A percentile compares a stretch with the other conserved stretches of the same genome.
Evolutionary conservation across 1,139 yeast species (phyloP).

Genomic region (Zygosaccharomyces sapae): DNA sequence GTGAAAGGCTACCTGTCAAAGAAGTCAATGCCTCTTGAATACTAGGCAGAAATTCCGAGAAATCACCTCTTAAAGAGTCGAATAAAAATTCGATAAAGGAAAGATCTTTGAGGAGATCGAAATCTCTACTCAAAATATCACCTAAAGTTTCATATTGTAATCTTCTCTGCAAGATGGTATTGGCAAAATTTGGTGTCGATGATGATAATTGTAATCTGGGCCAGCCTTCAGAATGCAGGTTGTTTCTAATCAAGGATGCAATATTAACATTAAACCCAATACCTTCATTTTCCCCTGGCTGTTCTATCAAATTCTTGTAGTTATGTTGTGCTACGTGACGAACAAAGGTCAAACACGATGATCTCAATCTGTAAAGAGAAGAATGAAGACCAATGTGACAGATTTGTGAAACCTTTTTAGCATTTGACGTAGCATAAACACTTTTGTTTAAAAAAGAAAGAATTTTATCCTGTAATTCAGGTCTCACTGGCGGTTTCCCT

Average conservation of each 20-base stretch:
- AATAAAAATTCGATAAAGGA: conserved; percentile 62
- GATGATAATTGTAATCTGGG: conserved; percentile 43
- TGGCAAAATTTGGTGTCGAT: conserved; percentile 32
- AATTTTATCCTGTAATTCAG: conserved; percentile 56
- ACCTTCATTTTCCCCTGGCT: conserved; percentile 19
- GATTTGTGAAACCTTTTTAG: conserved; percentile 39
- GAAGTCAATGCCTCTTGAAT: conserved; percentile 71
- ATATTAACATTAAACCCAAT: conserved; percentile 42
- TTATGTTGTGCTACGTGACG: conserved; percentile 46
- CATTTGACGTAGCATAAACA: conserved; percentile 43
- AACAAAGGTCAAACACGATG: conserved; percentile 54
- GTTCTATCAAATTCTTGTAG: conserved; percentile 25
- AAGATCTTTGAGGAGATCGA: conserved; percentile 47
- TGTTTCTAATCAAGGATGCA: conserved; percentile 50
- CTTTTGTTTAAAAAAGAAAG: conserved; percentile 53
- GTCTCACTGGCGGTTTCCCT: conserved; percentile 50
- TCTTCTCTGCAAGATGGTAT: conserved; percentile 45
- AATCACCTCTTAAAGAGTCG: conserved; percentile 65
- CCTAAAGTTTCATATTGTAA: conserved; percentile 78
- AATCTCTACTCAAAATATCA: conserved; percentile 51
- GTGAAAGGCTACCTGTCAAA: conserved; percentile 48
- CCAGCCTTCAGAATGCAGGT: conserved; percentile 56
- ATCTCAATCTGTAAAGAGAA: conserved; percentile 40
- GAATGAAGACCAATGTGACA: conserved; percentile 58
- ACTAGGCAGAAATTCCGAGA: conserved; percentile 57